Evolutionary conservation across 23 red algal genomes (phyloP), one percentile per base, ranked within the genome.

Genomic region (Agarophyton chilense): DNA sequence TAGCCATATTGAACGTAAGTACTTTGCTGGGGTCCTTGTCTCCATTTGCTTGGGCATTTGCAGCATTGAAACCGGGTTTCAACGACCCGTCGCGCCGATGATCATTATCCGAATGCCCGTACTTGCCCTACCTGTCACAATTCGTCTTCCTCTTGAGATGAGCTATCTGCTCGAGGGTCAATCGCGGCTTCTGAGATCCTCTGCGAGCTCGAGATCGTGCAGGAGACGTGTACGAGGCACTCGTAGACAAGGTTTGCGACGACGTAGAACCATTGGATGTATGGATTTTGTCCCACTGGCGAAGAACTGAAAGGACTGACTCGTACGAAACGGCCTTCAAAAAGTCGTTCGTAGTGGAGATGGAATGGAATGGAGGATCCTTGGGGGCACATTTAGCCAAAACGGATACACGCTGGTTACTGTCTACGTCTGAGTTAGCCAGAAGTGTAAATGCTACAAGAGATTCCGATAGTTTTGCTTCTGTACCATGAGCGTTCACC

Each of bases 61-160:
- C 26, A 2, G 81, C 25, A 7, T 18, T 64, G 22, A 35, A 38
- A 4, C 62, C 81, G 33, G 52, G 64, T n/a, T 88, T 88, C 12
- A 87, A 16, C 5, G 36, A 56, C 4, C 82, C 82, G 43, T 87
- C 64, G 53, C 34, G 31, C 22, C 77, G 49, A 38, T 88, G 84
- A 31, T 88, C 84, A 13, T 39, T 24, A 4, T 38, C 19, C 46
- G 42, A 90, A 44, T 90, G 87, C 12, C 73, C 87, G 50, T 40
- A 81, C 29, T 81, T 72, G 26, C 34, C 11, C 7, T 55, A 90
- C 12, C 52, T 90, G 56, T n/a, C 4, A 52, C 72, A 90, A 41
- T 81, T 78, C 0, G 34, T 42, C 36, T 21, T 70, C 18, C 53
- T 29, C 41, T 90, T 90, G 54, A 81, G 31, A 25, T 79, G 41